These are phyloP conservation scores for Blastobotrys aristatus DNA, from an alignment of 1,139 yeast genomes.

Conservation along the genomic window DNA sequence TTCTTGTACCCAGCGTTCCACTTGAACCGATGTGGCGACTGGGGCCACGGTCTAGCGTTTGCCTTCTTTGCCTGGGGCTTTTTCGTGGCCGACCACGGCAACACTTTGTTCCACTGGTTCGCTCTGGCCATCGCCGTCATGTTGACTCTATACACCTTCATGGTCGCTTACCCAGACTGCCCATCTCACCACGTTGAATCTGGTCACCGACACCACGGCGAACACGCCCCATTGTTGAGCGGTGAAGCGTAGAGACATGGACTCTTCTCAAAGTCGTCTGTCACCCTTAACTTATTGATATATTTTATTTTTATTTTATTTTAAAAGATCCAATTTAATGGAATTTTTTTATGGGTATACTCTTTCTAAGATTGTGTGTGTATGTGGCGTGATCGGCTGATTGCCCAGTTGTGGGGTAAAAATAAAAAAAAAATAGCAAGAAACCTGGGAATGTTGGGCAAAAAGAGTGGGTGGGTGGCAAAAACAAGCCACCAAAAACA, in stretches of 20 bases:
- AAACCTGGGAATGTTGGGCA: background rate
- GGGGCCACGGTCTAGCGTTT: slow-evolving; percentile 61
- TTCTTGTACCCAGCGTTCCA: slow-evolving; percentile 58
- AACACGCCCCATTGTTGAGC: slow-evolving; percentile 16
- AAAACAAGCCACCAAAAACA: background rate
- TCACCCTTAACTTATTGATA: too few species aligned
- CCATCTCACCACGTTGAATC: slow-evolving; percentile 8
- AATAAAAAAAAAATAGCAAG: too few species aligned
- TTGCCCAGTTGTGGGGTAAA: background rate
- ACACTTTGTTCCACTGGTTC: slow-evolving; percentile 15
- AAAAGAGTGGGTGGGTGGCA: background rate
- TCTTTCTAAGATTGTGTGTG: too few species aligned
- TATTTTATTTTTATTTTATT: background rate
- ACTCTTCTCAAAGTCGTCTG: too few species aligned
- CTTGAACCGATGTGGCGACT: slow-evolving; percentile 59
- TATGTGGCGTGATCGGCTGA: too few species aligned
- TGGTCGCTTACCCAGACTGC: slow-evolving; percentile 15
- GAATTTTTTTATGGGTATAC: background rate
- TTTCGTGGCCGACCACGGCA: slow-evolving; percentile 6
- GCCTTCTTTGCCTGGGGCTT: slow-evolving; percentile 30
- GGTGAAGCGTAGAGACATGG: slow-evolving; percentile 10
- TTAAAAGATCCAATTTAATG: background rate
- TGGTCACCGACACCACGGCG: slow-evolving; percentile 10
- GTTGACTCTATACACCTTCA: slow-evolving; percentile 12
- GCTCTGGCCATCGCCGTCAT: slow-evolving; percentile 11